These are phyloP conservation scores for Rutidosis leptorrhynchoides DNA, from an alignment of 129 eudicot genomes.

Conservation along the genomic window DNA sequence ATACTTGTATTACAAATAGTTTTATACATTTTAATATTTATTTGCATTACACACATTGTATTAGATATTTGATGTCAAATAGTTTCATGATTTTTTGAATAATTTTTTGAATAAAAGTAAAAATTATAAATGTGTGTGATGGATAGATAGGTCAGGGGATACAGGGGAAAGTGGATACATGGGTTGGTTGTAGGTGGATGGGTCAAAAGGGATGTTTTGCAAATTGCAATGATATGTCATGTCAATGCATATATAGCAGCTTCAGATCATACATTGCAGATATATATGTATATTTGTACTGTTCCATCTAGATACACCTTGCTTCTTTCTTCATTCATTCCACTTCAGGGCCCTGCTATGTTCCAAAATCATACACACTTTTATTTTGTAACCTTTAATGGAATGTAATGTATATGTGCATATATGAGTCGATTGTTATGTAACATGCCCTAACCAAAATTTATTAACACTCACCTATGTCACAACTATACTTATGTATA, in stretches of 20 bases:
- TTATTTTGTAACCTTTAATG: too few species aligned
- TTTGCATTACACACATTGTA: too few species aligned
- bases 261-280: slow-evolving; percentile 14
- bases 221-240: slow-evolving; percentile 31
- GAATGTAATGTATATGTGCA: too few species aligned
- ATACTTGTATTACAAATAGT: too few species aligned
- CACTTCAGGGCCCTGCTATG: slow-evolving; percentile 12
- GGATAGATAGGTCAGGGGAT: not conserved
- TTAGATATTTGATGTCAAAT: too few species aligned
- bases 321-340: slow-evolving; percentile 25
- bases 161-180: slow-evolving; percentile 6
- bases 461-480: not conserved
- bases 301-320: slow-evolving; percentile 13
- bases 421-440: not conserved
- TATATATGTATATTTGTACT: slow-evolving; percentile 3
- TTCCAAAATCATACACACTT: not conserved
- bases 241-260: slow-evolving; percentile 29
- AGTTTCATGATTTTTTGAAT: too few species aligned
- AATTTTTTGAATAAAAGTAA: too few species aligned
- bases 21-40: too few species aligned
- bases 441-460: slow-evolving; percentile 6
- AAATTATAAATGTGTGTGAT: not conserved
- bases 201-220: slow-evolving; percentile 32
- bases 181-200: slow-evolving; percentile 11
- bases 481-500: not conserved